These are phyloP conservation scores for Austroboletus eburneus DNA, from an alignment of 768 basidiomycete genomes.

Conservation along the genomic window DNA sequence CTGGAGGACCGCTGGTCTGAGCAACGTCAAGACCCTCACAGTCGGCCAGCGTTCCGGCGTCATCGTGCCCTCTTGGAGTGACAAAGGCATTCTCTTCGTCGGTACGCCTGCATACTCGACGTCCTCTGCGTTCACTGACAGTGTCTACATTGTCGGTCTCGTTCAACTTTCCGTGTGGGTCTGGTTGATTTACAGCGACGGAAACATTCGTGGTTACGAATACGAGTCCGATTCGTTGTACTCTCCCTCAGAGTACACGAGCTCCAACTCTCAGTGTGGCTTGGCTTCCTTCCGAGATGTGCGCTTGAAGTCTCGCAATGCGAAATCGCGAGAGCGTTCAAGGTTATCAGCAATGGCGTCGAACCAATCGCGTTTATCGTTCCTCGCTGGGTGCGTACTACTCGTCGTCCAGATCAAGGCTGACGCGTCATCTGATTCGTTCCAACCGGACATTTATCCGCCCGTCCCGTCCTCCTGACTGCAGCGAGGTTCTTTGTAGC, in stretches of 20 bases:
- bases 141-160: not conserved
- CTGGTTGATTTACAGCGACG: slow-evolving; percentile 58
- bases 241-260: slow-evolving; percentile 82
- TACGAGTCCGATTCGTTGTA: slow-evolving; percentile 83
- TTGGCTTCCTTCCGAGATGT: slow-evolving; percentile 94
- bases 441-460: slow-evolving; percentile 97
- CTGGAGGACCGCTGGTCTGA: slow-evolving; percentile 82
- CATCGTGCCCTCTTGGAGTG: slow-evolving; percentile 96
- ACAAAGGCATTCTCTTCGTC: slow-evolving; percentile 87
- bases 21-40: slow-evolving; percentile 68
- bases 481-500: slow-evolving; percentile 85
- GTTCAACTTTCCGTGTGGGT: slow-evolving; percentile 1
- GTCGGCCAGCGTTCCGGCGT: slow-evolving; percentile 92
- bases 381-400: slow-evolving; percentile 69
- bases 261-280: slow-evolving; percentile 91
- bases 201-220: slow-evolving; percentile 96
- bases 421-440: too few relatives aligned
- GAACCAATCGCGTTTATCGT: slow-evolving; percentile 96
- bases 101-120: slow-evolving; percentile 37
- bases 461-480: slow-evolving; percentile 81
- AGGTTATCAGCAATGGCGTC: slow-evolving; percentile 65
- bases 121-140: slow-evolving; percentile 4
- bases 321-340: slow-evolving; percentile 95
- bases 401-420: too few relatives aligned
- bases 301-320: slow-evolving; percentile 86